Base-by-base conservation (phyloP, 768 basidiomycete species). In the Russula earlei region DNA sequence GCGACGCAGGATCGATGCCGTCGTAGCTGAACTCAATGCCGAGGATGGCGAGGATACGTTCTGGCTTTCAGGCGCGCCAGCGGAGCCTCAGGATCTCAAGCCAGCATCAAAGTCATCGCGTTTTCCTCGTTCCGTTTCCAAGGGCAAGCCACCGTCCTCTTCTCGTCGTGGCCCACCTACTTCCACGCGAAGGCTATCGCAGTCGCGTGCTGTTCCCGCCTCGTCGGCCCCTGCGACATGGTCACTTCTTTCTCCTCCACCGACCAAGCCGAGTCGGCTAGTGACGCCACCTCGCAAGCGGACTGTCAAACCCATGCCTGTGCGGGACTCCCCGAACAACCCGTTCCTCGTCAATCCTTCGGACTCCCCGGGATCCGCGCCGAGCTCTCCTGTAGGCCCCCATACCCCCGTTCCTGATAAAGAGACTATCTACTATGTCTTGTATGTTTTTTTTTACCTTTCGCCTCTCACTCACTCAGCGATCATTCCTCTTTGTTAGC, bases 291-390 rank as follows among this genome's bases (percentile, higher is more conserved):
- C 59, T 7, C 58, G 58, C 27, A 56, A 56, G 42, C 45, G 49
- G 19, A 22, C 38, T 5, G 40, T 25, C 25, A 60, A 57, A 36
- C 54, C 49, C 14, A 50, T 53, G 54, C 62, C 62, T 4, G 59
- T 62, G 34, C 62, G 62, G 20, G 62, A 62, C 41, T 62, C 62
- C 5, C 62, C 62, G 34, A 61, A 62, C 45, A 62, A 62, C 27
- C 62, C 62, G 2, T 62, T 62, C 52, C 44, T 62, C 12, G 59
- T 52, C 44, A 42, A 49, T n/a, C 17, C 47, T 22, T 43, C 52
- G n/a, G 55, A 55, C 36, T 54, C 59, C 12, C 52, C 62, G 20
- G 58, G 45, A 12, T 60, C 52, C 6, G n/a, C 52, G 34, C 59
- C 62, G 19, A 56, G 59, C 15, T 61, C 62, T 41, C 62, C 62